Evolutionary conservation across 2,329 filamentous ascomycete species (phyloP).

Genomic region (Cladophialophora exuberans): DNA sequence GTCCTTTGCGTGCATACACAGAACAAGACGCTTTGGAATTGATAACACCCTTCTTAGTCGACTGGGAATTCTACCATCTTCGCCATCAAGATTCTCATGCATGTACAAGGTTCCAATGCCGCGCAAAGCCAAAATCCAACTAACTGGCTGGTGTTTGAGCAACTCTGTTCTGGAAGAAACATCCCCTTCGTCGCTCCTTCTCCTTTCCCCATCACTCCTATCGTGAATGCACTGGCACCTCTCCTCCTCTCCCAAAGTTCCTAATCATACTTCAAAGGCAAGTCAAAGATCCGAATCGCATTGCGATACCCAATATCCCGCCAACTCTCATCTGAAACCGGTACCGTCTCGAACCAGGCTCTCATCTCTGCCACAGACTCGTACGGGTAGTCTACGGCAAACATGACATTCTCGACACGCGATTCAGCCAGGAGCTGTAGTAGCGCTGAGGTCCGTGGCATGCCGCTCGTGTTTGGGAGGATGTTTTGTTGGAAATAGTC

Average conservation of each 20-base stretch:
- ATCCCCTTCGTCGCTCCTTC: too few species aligned
- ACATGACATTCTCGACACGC: constrained; percentile 42
- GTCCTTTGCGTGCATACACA: too few species aligned
- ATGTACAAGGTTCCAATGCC: too few species aligned
- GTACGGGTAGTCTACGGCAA: constrained; percentile 42
- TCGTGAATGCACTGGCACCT: neutral
- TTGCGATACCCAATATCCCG: constrained; percentile 22
- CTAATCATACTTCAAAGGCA: constrained; percentile 16
- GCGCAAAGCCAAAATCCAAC: too few species aligned
- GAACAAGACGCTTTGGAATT: too few species aligned
- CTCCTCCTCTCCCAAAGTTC: neutral
- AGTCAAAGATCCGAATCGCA: constrained; percentile 15
- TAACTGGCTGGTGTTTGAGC: too few species aligned
- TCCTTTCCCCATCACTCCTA: neutral
- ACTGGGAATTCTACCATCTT: too few species aligned
- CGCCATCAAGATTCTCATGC: too few species aligned
- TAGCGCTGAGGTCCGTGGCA: constrained; percentile 38
- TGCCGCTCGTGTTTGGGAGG: constrained; percentile 17
- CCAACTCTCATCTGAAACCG: constrained; percentile 17
- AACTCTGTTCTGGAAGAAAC: too few species aligned
- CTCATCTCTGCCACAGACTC: constrained; percentile 28
- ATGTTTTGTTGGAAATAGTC: constrained; percentile 22
- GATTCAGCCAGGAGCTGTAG: constrained; percentile 45
- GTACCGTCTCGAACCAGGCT: constrained; percentile 20
- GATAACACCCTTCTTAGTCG: too few species aligned